Evolutionary conservation across 2,329 filamentous ascomycete species (phyloP), one percentile per base, ranked within the genome.

Genomic region (Rhinocladiella mackenziei): DNA sequence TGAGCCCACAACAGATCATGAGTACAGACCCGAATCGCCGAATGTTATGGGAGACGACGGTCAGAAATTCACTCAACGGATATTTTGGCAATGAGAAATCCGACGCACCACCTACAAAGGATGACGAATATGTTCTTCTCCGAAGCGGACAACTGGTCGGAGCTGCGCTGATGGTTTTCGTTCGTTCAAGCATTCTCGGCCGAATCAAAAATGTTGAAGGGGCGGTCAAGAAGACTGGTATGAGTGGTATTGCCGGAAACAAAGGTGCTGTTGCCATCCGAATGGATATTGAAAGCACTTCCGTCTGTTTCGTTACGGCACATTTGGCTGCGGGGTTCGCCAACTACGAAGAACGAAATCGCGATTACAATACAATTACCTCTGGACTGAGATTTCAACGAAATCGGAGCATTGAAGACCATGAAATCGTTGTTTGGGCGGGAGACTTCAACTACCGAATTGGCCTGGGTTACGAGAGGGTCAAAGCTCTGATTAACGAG

Each of bases 391-490:
- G 86, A 28, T 98, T 98, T 61, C 91, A 95, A 64, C 79, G 88
- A 42, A 95, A 96, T 59, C 76, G 89, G 45, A 79, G 84, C 4
- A 97, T 98, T 51, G 87, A 92, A 57, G 85, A 97, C 62, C 92
- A 98, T 61, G 88, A 84, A 54, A 83, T 86, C 15, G 83, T 97
- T 25, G 83, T 96, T 40, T 98, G 92, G 91, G 76, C 96, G 30
- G 92, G 92, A 4, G 92, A 98, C 64, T 98, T 98, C 72, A 98
- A 98, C 62, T 98, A 98, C 65, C 84, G 92, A 13, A 94, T 98
- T 57, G 91, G 89, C 1, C 74, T 97, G 45, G 77, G 76, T 32
- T 81, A 87, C 53, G 88, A 95, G 28, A 81, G 76, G 48, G 86
- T 88, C 5, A 83, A 86, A 54, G 77, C 81, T 22, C 70, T 94